Evolutionary conservation across 164 flowering plant genomes (phyloP).

Genomic region (Kalanchoe fedtschenkoi): DNA sequence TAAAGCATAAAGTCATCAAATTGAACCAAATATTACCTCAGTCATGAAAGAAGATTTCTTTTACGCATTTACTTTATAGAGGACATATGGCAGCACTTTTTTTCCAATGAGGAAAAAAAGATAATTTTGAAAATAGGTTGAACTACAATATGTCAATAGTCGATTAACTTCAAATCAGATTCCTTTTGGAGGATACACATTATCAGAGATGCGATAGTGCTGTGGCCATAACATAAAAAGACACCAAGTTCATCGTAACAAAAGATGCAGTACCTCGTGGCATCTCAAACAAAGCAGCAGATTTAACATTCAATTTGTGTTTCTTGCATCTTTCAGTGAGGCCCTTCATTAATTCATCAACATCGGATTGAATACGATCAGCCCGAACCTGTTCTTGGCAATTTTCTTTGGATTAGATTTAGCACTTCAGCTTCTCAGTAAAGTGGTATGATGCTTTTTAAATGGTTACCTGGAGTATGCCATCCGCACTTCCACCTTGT

Average conservation of each 20-base stretch:
- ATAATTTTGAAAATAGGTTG: too few relatives aligned
- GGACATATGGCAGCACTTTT: background rate
- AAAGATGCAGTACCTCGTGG: slow-evolving; percentile 35
- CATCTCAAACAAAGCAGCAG: slow-evolving; percentile 46
- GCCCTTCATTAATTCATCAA: slow-evolving; percentile 57
- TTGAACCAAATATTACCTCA: background rate
- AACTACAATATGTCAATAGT: too few relatives aligned
- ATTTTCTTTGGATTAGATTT: background rate
- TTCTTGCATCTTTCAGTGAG: slow-evolving; percentile 51
- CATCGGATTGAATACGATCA: slow-evolving; percentile 65
- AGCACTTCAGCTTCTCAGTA: background rate
- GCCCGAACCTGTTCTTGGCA: slow-evolving; percentile 49
- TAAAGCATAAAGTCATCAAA: background rate
- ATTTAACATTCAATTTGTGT: slow-evolving; percentile 41
- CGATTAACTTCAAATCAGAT: too few relatives aligned
- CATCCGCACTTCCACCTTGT: slow-evolving; percentile 74
- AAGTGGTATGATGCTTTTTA: background rate
- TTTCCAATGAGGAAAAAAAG: too few relatives aligned
- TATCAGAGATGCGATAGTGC: background rate
- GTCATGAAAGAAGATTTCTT: background rate
- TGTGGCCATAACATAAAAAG: background rate
- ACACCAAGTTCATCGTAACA: background rate
- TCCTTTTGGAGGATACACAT: background rate
- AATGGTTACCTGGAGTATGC: slow-evolving; percentile 53
- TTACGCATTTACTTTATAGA: background rate